These are phyloP conservation scores for Sporothrix schenckii DNA, from an alignment of 2,329 filamentous ascomycete genomes.

Conservation along the genomic window DNA sequence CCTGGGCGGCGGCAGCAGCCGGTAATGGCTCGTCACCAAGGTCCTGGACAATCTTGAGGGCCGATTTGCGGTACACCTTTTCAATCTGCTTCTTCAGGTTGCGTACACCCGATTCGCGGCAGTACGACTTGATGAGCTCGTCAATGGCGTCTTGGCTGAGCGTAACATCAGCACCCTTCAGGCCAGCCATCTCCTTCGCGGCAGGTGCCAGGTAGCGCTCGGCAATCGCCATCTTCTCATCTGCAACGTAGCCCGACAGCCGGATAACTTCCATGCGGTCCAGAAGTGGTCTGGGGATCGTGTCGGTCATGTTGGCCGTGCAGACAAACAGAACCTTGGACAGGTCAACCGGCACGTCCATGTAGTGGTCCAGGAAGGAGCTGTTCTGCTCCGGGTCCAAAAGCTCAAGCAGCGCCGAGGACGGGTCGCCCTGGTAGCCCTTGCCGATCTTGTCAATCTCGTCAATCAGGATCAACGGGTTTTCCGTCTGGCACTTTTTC, in stretches of 20 bases:
- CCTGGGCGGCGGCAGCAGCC: conserved; percentile 63
- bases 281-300: conserved; percentile 87
- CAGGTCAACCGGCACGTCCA: conserved; percentile 95
- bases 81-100: conserved; percentile 99
- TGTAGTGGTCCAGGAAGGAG: conserved; percentile 97
- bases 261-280: conserved; percentile 98
- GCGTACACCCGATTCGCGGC: conserved; percentile 92
- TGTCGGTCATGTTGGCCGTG: conserved; percentile 98
- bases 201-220: conserved; percentile 89
- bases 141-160: conserved; percentile 85
- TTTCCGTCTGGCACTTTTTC: conserved; percentile 99
- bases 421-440: conserved; percentile 94
- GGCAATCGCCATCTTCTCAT: conserved; percentile 99
- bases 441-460: conserved; percentile 98
- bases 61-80: conserved; percentile 97
- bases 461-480: conserved; percentile 93
- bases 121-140: conserved; percentile 98
- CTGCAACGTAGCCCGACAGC: conserved; percentile 91
- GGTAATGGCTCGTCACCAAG: conserved; percentile 81
- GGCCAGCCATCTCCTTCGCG: conserved; percentile 89
- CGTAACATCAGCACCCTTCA: conserved; percentile 89
- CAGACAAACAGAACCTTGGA: conserved; percentile 98
- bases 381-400: conserved; percentile 96
- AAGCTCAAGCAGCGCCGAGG: conserved; percentile 88
- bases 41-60: conserved; percentile 94